Conservation (phyloP, 176 grass and related monocot species). For the Alopecurus myosuroides region DNA sequence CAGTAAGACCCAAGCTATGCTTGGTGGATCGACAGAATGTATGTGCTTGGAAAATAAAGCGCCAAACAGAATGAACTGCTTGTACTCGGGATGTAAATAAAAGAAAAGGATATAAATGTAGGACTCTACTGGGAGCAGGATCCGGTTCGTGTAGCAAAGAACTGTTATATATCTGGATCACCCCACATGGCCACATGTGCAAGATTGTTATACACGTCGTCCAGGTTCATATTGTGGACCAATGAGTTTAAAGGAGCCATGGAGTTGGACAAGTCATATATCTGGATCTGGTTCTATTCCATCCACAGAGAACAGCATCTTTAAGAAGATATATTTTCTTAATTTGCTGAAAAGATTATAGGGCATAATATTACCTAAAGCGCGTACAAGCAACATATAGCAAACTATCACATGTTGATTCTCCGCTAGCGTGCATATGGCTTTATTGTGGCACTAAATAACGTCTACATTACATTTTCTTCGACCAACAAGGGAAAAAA, state of each 20-base stretch:
- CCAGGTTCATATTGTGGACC: background rate
- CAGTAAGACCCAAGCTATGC: background rate
- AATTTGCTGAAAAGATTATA: background rate
- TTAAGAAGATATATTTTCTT: background rate
- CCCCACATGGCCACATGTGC: background rate
- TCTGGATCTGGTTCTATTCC: background rate
- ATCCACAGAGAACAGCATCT: background rate
- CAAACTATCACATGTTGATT: background rate
- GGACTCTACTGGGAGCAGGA: background rate
- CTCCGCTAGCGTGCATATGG: background rate
- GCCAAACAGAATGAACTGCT: background rate
- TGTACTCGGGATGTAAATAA: background rate
- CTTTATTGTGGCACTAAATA: background rate
- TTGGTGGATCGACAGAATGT: background rate
- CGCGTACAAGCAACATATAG: background rate
- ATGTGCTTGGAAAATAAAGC: background rate
- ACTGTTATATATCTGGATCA: background rate
- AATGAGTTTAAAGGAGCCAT: background rate
- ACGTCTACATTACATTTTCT: background rate
- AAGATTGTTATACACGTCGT: background rate
- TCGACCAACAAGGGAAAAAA: background rate
- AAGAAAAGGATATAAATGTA: slow-evolving; percentile 1
- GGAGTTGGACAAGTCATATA: background rate
- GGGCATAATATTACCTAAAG: background rate
- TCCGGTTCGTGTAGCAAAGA: background rate